Conservation (phyloP, 1,284 basidiomycete species). For the Vanrija sp. region DNA sequence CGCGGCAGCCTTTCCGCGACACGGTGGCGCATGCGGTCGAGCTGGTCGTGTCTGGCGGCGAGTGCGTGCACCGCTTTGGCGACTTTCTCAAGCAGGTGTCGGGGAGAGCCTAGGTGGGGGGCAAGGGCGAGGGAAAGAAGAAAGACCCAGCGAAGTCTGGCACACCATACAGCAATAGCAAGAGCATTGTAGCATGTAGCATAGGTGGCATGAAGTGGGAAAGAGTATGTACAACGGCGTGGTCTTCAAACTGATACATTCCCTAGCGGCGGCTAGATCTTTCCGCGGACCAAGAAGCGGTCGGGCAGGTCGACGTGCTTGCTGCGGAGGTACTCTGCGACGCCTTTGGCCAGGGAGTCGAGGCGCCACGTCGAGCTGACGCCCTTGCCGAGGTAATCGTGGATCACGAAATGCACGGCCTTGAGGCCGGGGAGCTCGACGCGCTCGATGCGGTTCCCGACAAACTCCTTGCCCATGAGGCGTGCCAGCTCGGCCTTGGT, state of each 20-base stretch:
- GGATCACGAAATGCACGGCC: constrained; percentile 37
- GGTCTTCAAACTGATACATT: no score
- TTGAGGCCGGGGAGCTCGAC: constrained; percentile 27
- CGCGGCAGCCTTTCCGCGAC: constrained; percentile 4
- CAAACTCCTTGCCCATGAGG: constrained; percentile 23
- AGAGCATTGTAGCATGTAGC: no score
- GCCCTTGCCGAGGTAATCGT: constrained; percentile 35
- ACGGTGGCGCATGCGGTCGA: constrained; percentile 9
- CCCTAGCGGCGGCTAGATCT: constrained; percentile 14
- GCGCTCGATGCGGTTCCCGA: constrained; percentile 22
- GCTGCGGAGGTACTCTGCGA: constrained; percentile 15
- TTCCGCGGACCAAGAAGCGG: constrained; percentile 12
- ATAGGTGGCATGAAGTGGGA: no score
- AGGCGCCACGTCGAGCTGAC: constrained; percentile 10
- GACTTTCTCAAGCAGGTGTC: constrained; percentile 6
- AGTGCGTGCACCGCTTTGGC: constrained; percentile 10
- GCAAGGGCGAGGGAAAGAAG: no score
- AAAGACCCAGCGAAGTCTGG: no score
- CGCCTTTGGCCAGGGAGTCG: constrained; percentile 15
- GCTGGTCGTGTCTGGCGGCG: constrained; percentile 8
- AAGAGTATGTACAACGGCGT: no score
- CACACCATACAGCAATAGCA: no score
- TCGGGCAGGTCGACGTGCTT: constrained; percentile 10
- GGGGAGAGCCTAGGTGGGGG: background rate
- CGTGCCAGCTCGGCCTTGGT: constrained; percentile 12